phyloP scores from a whole-genome alignment of 345 rosid genomes.

The Acer negundo region DNA sequence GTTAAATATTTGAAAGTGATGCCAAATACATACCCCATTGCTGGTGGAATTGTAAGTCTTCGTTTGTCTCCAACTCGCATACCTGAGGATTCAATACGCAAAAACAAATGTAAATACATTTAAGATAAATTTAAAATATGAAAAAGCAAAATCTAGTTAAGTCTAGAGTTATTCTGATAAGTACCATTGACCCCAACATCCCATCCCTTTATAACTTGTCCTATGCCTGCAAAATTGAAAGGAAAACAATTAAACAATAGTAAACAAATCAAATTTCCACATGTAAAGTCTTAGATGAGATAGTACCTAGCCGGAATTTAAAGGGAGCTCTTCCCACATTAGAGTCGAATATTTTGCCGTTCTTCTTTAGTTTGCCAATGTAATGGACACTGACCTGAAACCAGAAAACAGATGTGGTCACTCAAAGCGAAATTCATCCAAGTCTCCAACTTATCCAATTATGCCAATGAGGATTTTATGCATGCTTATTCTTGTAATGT shows the following conservation, averaged over 20 bases:
- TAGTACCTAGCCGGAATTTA: conserved; percentile 76
- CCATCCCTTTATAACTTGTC: conserved; percentile 97
- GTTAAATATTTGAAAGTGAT: background rate
- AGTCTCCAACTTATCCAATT: background rate
- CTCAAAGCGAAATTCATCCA: background rate
- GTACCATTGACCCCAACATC: conserved; percentile 94
- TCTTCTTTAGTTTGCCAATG: conserved; percentile 90
- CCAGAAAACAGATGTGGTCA: conserved; percentile 7
- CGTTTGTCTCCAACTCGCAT: conserved; percentile 78
- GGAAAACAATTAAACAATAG: conserved; percentile 4
- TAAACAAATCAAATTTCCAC: conserved; percentile 6
- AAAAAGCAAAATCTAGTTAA: conserved; percentile 1
- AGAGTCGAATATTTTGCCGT: conserved; percentile 84
- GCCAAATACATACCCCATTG: conserved; percentile 52
- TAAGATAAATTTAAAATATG: background rate
- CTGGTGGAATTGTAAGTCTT: conserved; percentile 68
- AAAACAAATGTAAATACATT: background rate
- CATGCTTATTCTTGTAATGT: background rate
- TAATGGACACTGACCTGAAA: conserved; percentile 80
- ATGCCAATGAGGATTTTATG: background rate
- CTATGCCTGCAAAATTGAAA: conserved; percentile 58
- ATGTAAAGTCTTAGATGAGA: conserved; percentile 10
- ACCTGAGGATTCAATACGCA: conserved; percentile 36
- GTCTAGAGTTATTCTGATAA: background rate
- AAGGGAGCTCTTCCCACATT: conserved; percentile 78